These are phyloP conservation scores for Curvularia verruculosa DNA, from an alignment of 2,329 filamentous ascomycete genomes.

Conservation along the genomic window DNA sequence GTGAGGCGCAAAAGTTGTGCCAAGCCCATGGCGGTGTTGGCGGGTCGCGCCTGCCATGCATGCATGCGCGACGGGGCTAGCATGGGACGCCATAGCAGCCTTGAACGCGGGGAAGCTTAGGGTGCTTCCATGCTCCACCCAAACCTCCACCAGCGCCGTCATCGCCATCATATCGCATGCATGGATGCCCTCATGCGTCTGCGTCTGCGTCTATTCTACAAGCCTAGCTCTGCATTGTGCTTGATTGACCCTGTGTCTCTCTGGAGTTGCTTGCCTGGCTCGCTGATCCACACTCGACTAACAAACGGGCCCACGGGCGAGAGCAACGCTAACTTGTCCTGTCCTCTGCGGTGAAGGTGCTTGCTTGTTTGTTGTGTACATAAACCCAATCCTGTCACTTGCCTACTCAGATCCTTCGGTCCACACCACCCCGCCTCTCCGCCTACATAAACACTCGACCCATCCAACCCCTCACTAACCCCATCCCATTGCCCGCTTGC, in stretches of 20 bases:
- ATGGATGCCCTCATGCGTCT: no score
- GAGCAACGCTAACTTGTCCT: background rate
- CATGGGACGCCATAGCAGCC: background rate
- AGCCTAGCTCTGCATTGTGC: background rate
- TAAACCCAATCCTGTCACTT: conserved; percentile 9
- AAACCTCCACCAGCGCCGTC: background rate
- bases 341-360: background rate
- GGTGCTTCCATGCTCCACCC: background rate
- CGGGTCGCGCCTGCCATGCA: conserved; percentile 8
- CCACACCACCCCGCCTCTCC: conserved; percentile 14
- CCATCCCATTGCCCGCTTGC: background rate
- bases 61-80: background rate
- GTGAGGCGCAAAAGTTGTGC: conserved; percentile 13
- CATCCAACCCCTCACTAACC: background rate
- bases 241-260: background rate
- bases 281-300: background rate
- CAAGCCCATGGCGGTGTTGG: conserved; percentile 7
- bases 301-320: background rate
- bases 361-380: background rate
- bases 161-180: background rate
- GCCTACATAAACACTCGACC: conserved; percentile 6
- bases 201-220: no score
- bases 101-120: conserved; percentile 14
- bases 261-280: background rate
- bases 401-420: background rate